These are phyloP conservation scores for Exsudoporus frostii DNA, from an alignment of 768 basidiomycete species.

Conservation along the genomic window DNA sequence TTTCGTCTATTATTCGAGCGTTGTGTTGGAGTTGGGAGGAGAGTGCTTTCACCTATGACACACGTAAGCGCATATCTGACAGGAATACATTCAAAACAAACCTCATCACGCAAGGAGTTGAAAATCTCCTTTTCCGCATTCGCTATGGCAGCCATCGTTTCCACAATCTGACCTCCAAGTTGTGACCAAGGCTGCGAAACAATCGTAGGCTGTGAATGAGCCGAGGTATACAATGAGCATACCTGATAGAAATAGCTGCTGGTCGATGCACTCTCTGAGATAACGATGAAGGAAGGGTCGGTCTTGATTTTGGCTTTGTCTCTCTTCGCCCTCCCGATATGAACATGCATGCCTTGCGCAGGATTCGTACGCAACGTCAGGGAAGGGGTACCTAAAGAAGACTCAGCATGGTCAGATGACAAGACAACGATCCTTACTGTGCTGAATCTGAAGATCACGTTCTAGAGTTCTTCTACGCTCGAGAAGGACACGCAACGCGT, in stretches of 20 bases:
- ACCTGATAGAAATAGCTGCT: constrained; percentile 69
- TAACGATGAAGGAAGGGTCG: constrained; percentile 49
- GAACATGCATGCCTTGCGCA: constrained; percentile 72
- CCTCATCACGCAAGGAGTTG: constrained; percentile 64
- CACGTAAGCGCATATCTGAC: background rate
- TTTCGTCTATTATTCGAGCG: constrained; percentile 76
- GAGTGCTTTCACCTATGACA: constrained; percentile 56
- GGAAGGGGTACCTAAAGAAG: constrained; percentile 59
- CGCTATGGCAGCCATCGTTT: constrained; percentile 50
- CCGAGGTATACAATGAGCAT: background rate
- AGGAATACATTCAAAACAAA: constrained; percentile 20
- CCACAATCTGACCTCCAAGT: constrained; percentile 65
- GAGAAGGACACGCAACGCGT: constrained; percentile 42
- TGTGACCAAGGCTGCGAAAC: constrained; percentile 63
- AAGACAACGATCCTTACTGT: constrained; percentile 39
- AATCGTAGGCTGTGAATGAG: background rate
- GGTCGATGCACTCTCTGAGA: constrained; percentile 64
- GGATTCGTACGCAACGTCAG: constrained; percentile 68
- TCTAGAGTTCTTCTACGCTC: constrained; percentile 52
- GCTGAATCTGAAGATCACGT: constrained; percentile 46
- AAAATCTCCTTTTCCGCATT: constrained; percentile 73
- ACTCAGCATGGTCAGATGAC: constrained; percentile 5
- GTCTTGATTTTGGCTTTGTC: constrained; percentile 50
- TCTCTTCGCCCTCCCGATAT: constrained; percentile 61
- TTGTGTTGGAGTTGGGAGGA: constrained; percentile 63